phyloP scores from a whole-genome alignment of 176 grass and related monocot species.

The Lolium perenne region DNA sequence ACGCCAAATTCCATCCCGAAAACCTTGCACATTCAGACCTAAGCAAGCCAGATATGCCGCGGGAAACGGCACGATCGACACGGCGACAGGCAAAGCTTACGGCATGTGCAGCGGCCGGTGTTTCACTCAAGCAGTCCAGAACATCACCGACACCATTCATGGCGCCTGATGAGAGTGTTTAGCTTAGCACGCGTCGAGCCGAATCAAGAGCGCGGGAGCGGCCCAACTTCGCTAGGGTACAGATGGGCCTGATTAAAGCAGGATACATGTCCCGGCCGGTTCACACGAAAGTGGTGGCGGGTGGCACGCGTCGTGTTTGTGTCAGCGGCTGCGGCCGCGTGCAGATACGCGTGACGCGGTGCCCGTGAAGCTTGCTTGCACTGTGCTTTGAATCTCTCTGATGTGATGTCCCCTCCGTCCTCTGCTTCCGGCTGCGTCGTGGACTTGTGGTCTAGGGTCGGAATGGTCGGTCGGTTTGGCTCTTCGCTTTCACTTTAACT shows the following conservation, averaged over 20 bases:
- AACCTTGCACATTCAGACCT: not conserved
- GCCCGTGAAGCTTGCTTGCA: slow-evolving; percentile 24
- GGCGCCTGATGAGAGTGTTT: not conserved
- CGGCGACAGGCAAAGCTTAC: not conserved
- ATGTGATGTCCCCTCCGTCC: not conserved
- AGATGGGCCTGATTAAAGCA: slow-evolving; percentile 16
- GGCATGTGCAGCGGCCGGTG: slow-evolving; percentile 36
- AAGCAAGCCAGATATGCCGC: not conserved
- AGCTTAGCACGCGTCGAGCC: not conserved
- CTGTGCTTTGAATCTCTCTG: slow-evolving; percentile 44
- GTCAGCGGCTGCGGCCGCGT: slow-evolving; percentile 28
- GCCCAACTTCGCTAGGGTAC: not conserved
- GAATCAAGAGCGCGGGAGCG: not conserved
- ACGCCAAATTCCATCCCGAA: not conserved
- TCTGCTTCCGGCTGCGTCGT: slow-evolving; percentile 8
- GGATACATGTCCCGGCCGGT: not conserved
- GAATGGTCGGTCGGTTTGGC: slow-evolving; percentile 15
- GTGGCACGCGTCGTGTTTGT: slow-evolving; percentile 42
- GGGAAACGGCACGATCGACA: not conserved
- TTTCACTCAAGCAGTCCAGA: not conserved
- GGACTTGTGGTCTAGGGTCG: slow-evolving; percentile 15
- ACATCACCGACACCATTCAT: slow-evolving; percentile 11
- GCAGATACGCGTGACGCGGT: slow-evolving; percentile 41
- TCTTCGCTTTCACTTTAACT: not conserved
- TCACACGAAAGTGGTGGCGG: not conserved